Conservation (phyloP, 495 filamentous ascomycete species). For the Glarea lozoyensis region DNA sequence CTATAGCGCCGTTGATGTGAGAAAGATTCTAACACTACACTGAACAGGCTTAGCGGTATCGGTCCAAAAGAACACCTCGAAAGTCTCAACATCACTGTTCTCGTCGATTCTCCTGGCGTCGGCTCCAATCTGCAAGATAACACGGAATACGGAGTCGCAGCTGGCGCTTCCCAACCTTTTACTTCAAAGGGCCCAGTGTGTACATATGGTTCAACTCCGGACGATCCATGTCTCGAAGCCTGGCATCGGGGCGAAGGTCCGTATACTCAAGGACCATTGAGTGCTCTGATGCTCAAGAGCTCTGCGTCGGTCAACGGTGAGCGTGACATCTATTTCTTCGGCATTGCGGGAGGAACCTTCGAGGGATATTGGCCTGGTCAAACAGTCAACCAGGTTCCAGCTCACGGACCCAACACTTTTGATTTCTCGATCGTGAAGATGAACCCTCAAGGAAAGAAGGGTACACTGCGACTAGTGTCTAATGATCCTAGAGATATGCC, state of each 20-base stretch:
- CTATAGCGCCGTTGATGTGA: too few relatives aligned
- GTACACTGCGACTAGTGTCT: not conserved
- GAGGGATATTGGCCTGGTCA: conserved; percentile 5
- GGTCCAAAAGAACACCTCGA: conserved; percentile 34
- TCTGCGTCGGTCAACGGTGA: conserved; percentile 9
- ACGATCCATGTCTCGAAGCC: conserved; percentile 40
- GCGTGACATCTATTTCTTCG: not conserved
- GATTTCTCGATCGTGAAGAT: conserved; percentile 8
- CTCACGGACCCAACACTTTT: conserved; percentile 4
- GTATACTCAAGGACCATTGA: conserved; percentile 37
- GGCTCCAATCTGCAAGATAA: conserved; percentile 60
- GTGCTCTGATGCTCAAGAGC: conserved; percentile 24
- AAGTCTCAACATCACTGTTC: conserved; percentile 34
- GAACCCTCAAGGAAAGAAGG: conserved; percentile 11
- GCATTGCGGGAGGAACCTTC: conserved; percentile 1
- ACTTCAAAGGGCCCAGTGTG: conserved; percentile 33
- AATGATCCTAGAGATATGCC: not conserved
- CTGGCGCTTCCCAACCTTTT: conserved; percentile 32
- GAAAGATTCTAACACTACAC: too few relatives aligned
- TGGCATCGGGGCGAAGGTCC: conserved; percentile 37
- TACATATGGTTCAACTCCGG: conserved; percentile 24
- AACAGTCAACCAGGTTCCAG: conserved; percentile 29
- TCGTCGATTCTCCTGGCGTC: conserved; percentile 48
- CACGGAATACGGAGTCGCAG: conserved; percentile 44
- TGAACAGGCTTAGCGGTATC: conserved; percentile 43